These are phyloP conservation scores for Anisodus tanguticus DNA, from an alignment of 257 asterid species.

Conservation along the genomic window DNA sequence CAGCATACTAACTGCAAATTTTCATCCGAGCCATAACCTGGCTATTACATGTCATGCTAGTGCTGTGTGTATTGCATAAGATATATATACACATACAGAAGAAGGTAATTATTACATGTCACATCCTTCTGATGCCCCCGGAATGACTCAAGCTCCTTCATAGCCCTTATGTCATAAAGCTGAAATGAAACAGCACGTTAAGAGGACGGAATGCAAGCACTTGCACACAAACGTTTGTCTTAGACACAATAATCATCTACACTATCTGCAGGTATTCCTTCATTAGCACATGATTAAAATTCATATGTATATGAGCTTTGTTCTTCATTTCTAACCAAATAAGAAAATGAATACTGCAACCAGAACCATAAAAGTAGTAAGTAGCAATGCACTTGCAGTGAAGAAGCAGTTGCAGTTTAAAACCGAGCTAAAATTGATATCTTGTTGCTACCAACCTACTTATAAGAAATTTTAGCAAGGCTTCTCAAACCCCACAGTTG, in stretches of 20 bases:
- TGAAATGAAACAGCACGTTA: constrained; percentile 41
- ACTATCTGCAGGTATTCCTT: not conserved
- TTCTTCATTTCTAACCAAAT: constrained; percentile 16
- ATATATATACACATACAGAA: constrained; percentile 12
- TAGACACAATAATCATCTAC: constrained; percentile 1
- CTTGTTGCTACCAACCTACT: not conserved
- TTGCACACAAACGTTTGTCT: not conserved
- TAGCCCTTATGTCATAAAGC: constrained; percentile 98
- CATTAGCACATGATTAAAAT: not conserved
- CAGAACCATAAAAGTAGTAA: constrained; percentile 17
- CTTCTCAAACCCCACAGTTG: constrained; percentile 13
- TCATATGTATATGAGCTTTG: not conserved
- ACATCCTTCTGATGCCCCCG: constrained; percentile 98
- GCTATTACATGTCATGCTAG: not conserved
- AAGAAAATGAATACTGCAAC: not conserved
- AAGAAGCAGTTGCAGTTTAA: constrained; percentile 14
- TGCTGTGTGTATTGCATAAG: constrained; percentile 9
- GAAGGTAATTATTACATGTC: constrained; percentile 58
- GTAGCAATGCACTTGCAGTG: constrained; percentile 12
- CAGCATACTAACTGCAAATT: not conserved
- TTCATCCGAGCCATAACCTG: constrained; percentile 16
- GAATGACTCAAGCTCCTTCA: constrained; percentile 98
- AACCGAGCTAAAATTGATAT: not conserved
- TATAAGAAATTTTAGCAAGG: constrained; percentile 5
- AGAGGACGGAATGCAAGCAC: constrained; percentile 27